Base-by-base conservation (phyloP, 768 basidiomycete species). In the Boletus barrowsii region DNA sequence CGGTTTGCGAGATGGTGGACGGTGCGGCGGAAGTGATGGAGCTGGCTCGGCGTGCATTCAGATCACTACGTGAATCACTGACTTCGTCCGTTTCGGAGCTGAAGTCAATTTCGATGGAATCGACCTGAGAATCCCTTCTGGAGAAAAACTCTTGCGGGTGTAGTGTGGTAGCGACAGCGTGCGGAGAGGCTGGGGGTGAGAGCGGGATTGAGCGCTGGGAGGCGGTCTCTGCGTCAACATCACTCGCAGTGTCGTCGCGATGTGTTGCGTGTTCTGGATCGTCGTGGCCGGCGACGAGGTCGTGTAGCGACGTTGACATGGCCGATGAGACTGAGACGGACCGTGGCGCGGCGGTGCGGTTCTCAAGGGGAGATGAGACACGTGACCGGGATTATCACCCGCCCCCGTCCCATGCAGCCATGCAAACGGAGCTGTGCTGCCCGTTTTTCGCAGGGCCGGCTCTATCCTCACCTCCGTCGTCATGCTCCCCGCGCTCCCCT, bases 141-240 rank as follows among this genome's bases (percentile, higher is more conserved):
- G 73, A 62, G 49, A 71, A 69, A 59, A 68, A 58, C 42, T 70
- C 51, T 54, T 68, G 65, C 10, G 62, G 37, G 61, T 55, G 51
- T 41, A 64, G 36, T 37, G 70, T 49, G 22, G 61, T 55, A 49
- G 46, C 39, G 35, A 56, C 44, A 18, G 72, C 74, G 48, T 75
- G 72, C 6, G 79, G 79, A 8, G 88, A 89, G 44, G 55, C 67
- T 14, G 82, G 68, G 3, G 86, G 79, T 4, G 88, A 84, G 40
- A 91, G 82, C 22, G 88, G 80, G 47, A 91, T 87, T 1, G 90
- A 91, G 39, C 79, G 82, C 62, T 88, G 86, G 10, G 88, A 90
- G 15, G 90, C 88, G 5, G 87, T 90, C 64, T 91, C 90, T 53
- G 78, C 83, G 58, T 87, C 87, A 53, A 75, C 77, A 58, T 82